These are phyloP conservation scores for Hyaloscypha hepaticicola DNA, from an alignment of 495 filamentous ascomycete genomes.

Conservation along the genomic window DNA sequence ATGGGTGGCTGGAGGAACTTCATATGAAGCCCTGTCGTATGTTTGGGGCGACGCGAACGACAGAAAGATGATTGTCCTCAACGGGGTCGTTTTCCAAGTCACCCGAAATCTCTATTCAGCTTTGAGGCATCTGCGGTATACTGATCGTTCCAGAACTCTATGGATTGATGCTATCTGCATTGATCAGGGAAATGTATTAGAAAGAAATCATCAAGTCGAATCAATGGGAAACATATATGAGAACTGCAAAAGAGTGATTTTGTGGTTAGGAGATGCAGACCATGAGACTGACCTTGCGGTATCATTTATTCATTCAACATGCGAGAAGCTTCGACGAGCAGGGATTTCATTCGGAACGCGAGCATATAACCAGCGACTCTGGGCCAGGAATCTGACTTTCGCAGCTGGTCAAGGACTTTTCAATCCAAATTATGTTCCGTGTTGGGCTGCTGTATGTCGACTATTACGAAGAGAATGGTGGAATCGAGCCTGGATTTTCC, in stretches of 20 bases:
- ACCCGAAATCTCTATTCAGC: conserved; percentile 5
- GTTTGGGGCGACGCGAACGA: conserved; percentile 8
- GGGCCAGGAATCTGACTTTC: no score
- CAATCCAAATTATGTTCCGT: background rate
- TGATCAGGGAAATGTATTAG: no score
- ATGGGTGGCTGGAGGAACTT: background rate
- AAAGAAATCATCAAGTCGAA: no score
- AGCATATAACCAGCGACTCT: no score
- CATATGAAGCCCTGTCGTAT: conserved; percentile 22
- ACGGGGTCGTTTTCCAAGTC: background rate
- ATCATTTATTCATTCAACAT: background rate
- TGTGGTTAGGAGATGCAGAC: background rate
- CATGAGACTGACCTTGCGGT: background rate
- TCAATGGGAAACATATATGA: no score
- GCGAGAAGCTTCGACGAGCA: background rate
- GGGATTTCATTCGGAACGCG: background rate
- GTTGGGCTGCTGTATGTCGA: background rate
- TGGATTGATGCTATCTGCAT: background rate
- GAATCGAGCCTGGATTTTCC: conserved; percentile 4
- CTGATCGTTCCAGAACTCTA: background rate
- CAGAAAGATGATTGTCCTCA: background rate
- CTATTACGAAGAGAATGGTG: conserved; percentile 5
- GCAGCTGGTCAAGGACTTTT: background rate
- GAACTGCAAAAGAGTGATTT: no score
- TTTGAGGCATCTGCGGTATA: conserved; percentile 2